Conservation (phyloP, 2,329 filamentous ascomycete species). For the Zymoseptoria pseudotritici region DNA sequence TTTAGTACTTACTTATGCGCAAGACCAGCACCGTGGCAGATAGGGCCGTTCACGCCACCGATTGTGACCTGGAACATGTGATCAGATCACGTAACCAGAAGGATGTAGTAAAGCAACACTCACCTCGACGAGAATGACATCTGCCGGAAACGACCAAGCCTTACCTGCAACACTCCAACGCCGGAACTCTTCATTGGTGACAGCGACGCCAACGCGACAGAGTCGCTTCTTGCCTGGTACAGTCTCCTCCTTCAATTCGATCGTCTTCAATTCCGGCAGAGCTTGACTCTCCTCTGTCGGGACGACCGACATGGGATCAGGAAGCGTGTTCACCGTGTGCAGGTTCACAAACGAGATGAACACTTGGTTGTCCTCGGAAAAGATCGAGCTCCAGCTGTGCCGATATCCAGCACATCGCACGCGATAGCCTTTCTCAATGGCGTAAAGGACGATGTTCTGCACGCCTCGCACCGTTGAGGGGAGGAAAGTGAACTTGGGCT, state of each 20-base stretch:
- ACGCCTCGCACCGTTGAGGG: constrained; percentile 7
- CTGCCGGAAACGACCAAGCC: constrained; percentile 3
- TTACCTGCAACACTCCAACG: constrained; percentile 7
- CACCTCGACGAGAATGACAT: not conserved
- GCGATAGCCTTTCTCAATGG: constrained; percentile 3
- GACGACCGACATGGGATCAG: not conserved
- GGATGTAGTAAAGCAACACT: constrained; percentile 3
- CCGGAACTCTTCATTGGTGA: constrained; percentile 9
- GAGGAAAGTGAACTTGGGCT: constrained; percentile 6
- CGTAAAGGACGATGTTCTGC: constrained; percentile 8
- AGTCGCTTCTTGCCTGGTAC: constrained; percentile 4
- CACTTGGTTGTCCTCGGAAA: constrained; percentile 4
- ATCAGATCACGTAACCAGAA: too few relatives aligned
- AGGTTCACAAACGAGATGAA: constrained; percentile 7
- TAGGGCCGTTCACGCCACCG: constrained; percentile 8
- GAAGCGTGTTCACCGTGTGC: constrained; percentile 6
- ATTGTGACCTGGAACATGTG: constrained; percentile 9
- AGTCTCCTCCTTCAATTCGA: constrained; percentile 5
- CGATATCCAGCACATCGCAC: constrained; percentile 9
- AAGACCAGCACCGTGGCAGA: constrained; percentile 12
- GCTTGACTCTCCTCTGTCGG: not conserved
- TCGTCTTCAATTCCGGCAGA: constrained; percentile 5
- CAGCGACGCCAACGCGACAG: constrained; percentile 6
- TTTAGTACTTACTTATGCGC: too few relatives aligned
- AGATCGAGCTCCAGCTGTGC: constrained; percentile 8